Percentiles rank a stretch among this genome's conserved stretches.
These are phyloP conservation scores for Tulasnella sp. DNA, from an alignment of 768 basidiomycete genomes.

Conservation along the genomic window DNA sequence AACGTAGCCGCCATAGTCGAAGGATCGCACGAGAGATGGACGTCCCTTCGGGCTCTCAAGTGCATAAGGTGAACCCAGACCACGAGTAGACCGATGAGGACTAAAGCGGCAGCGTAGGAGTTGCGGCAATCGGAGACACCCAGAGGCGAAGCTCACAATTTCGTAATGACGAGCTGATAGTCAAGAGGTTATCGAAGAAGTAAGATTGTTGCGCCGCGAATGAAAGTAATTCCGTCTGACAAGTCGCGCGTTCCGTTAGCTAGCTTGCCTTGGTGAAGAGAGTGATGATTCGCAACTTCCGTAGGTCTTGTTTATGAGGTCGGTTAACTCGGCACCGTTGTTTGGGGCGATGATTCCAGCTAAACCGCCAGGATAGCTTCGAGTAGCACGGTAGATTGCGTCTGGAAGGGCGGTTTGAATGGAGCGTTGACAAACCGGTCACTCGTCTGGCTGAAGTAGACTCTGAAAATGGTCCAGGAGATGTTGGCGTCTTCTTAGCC, in stretches of 20 bases:
- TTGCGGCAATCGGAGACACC: constrained; percentile 13
- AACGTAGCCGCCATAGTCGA: background rate
- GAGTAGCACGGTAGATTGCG: constrained; percentile 11
- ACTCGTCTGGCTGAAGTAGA: background rate
- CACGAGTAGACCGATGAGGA: background rate
- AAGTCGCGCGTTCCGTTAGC: background rate
- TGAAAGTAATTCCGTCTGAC: constrained; percentile 6
- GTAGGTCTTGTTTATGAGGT: constrained; percentile 9
- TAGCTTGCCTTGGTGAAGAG: too few relatives aligned
- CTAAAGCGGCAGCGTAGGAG: background rate
- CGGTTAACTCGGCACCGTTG: background rate
- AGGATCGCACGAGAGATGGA: constrained; percentile 5
- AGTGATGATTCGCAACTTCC: background rate
- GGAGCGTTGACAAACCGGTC: background rate
- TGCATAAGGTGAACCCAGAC: background rate
- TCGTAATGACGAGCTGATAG: background rate
- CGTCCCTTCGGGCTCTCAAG: background rate
- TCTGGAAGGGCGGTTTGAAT: constrained; percentile 9
- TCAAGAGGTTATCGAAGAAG: constrained; percentile 1
- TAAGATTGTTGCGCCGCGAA: constrained; percentile 9
- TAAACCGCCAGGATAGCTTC: constrained; percentile 6
- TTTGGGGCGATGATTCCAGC: background rate
- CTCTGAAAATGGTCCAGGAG: background rate
- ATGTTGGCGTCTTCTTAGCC: background rate
- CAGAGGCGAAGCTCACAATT: constrained; percentile 7